Conservation (phyloP, 1,284 basidiomycete genomes). For the Ganoderma multipileum region DNA sequence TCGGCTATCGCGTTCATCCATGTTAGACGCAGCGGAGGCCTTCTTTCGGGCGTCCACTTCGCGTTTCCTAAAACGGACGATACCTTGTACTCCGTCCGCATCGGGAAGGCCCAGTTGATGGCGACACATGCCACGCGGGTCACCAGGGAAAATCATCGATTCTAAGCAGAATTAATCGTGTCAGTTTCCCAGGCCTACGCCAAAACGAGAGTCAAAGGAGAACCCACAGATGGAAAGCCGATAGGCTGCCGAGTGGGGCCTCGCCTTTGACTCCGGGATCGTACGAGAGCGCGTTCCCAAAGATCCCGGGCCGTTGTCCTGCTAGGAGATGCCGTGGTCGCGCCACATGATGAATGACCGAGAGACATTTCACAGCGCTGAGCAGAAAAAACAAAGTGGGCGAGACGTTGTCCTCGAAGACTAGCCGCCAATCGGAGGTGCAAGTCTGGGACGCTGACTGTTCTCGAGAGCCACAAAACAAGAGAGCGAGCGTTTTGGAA, state of each 20-base stretch:
- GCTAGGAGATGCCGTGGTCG: slow-evolving; percentile 2
- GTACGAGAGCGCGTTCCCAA: slow-evolving; percentile 7
- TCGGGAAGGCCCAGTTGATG: slow-evolving; percentile 21
- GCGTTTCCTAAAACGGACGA: slow-evolving; percentile 30
- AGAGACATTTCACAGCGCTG: neutral
- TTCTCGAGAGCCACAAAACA: neutral
- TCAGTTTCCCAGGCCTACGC: slow-evolving; percentile 18
- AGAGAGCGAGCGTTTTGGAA: neutral
- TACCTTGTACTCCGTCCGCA: slow-evolving; percentile 31
- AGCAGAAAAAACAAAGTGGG: slow-evolving; percentile 10
- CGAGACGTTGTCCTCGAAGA: neutral
- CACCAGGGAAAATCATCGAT: slow-evolving; percentile 22
- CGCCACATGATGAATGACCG: neutral
- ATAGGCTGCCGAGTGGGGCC: slow-evolving; percentile 8
- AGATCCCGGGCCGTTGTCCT: slow-evolving; percentile 16
- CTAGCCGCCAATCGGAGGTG: neutral
- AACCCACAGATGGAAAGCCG: slow-evolving; percentile 22
- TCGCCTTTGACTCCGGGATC: slow-evolving; percentile 16
- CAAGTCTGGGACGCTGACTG: neutral
- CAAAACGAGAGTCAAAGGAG: slow-evolving; percentile 28
- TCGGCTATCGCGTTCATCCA: slow-evolving; percentile 27
- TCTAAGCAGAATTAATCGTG: slow-evolving; percentile 17
- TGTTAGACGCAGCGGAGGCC: slow-evolving; percentile 16
- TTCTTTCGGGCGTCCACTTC: slow-evolving; percentile 27
- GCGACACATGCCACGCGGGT: slow-evolving; percentile 16